A percentile compares a stretch with the other conserved stretches of the same genome.
phyloP scores from a whole-genome alignment of 768 basidiomycete species.

The Suillus fuscotomentosus region DNA sequence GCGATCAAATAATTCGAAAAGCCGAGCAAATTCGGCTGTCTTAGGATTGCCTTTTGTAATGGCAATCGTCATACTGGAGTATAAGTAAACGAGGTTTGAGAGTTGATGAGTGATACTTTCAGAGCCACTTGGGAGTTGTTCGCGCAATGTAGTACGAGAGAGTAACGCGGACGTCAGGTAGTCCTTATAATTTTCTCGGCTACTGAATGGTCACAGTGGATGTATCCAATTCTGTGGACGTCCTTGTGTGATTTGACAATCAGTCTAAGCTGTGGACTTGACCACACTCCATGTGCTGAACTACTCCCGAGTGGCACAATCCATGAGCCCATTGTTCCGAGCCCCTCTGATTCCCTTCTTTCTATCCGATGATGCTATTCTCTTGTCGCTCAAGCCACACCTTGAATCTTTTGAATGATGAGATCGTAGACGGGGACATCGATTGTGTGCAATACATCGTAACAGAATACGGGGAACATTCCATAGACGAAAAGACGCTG shows the following conservation, averaged over 20 bases:
- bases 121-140: neutral
- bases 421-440: neutral
- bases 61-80: slow-evolving; percentile 17
- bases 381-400: neutral
- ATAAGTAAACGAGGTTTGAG: slow-evolving; percentile 3
- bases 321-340: neutral
- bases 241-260: neutral
- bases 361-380: neutral
- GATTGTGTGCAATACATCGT: neutral
- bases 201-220: neutral
- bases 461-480: neutral
- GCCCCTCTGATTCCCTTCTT: neutral
- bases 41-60: slow-evolving; percentile 33
- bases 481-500: neutral
- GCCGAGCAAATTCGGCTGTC: slow-evolving; percentile 50
- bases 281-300: neutral
- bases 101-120: too few relatives aligned
- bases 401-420: neutral
- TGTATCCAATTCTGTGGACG: neutral
- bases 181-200: slow-evolving; percentile 17
- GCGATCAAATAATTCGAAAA: slow-evolving; percentile 53
- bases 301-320: slow-evolving; percentile 22
- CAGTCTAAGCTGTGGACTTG: neutral
- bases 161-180: neutral
- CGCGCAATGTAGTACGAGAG: slow-evolving; percentile 5